Conservation (phyloP, 768 basidiomycete genomes). For the Grammothele lineata region DNA sequence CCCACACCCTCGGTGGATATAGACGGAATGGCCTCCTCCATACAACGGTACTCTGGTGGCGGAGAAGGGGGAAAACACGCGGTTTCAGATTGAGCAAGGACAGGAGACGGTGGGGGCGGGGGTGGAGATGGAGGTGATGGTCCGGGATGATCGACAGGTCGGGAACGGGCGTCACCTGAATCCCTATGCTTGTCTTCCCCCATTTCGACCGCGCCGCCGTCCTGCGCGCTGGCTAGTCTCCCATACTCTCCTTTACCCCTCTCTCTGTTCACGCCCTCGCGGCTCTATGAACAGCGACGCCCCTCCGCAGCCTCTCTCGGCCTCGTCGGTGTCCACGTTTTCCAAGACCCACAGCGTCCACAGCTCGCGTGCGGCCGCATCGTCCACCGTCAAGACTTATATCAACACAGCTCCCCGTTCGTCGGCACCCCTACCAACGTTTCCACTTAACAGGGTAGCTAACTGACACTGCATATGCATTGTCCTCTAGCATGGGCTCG, state of each 20-base stretch:
- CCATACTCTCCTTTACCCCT: conserved; percentile 2
- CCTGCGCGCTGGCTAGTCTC: conserved; percentile 7
- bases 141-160: background rate
- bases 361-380: conserved; percentile 22
- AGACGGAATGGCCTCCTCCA: conserved; percentile 72
- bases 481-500: conserved; percentile 66
- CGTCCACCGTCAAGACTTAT: conserved; percentile 50
- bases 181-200: background rate
- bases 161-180: no score
- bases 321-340: conserved; percentile 21
- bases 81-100: background rate
- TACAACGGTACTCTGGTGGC: conserved; percentile 18
- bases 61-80: background rate
- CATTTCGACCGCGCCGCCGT: conserved; percentile 13
- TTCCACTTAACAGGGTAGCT: background rate
- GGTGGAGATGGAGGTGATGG: background rate
- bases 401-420: conserved; percentile 64
- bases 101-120: background rate
- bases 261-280: conserved; percentile 4
- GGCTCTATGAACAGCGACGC: conserved; percentile 17
- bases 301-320: conserved; percentile 11
- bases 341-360: conserved; percentile 27
- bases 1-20: conserved; percentile 70
- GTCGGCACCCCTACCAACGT: conserved; percentile 21
- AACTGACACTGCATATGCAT: no score